These are phyloP conservation scores for Uronychia setigera DNA, from an alignment of 73 alveolate species.

Conservation along the genomic window DNA sequence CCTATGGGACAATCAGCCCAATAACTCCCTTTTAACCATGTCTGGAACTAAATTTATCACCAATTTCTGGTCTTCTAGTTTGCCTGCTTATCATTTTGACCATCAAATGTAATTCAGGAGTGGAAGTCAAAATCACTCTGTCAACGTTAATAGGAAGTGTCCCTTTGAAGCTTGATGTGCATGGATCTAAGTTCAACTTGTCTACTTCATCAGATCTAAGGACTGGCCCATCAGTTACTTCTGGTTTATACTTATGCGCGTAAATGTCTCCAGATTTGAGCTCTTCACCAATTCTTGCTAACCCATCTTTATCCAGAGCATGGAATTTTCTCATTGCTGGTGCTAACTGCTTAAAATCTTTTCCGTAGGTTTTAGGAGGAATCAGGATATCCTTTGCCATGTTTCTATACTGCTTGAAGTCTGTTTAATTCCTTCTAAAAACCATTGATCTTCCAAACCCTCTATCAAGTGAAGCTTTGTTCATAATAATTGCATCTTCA, in stretches of 20 bases:
- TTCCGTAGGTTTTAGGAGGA: slow-evolving; percentile 38
- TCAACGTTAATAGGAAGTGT: slow-evolving; percentile 87
- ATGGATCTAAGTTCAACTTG: not conserved
- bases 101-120: slow-evolving; percentile 74
- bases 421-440: slow-evolving; percentile 76
- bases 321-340: slow-evolving; percentile 70
- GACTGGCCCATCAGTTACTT: slow-evolving; percentile 40
- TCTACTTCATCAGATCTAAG: slow-evolving; percentile 10
- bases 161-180: slow-evolving; percentile 59
- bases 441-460: slow-evolving; percentile 97
- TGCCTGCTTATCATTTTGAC: slow-evolving; percentile 90
- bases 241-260: slow-evolving; percentile 87
- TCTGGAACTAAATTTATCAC: slow-evolving; percentile 97
- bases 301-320: slow-evolving; percentile 95
- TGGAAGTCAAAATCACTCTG: slow-evolving; percentile 81
- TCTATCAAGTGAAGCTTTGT: slow-evolving; percentile 97
- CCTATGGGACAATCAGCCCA: slow-evolving; percentile 98
- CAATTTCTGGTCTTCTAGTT: slow-evolving; percentile 97
- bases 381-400: slow-evolving; percentile 67
- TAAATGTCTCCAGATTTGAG: slow-evolving; percentile 88
- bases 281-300: slow-evolving; percentile 86
- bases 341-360: not conserved
- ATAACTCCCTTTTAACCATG: slow-evolving; percentile 99
- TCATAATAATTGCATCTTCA: slow-evolving; percentile 98
- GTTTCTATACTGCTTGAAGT: slow-evolving; percentile 67